Percentiles rank a stretch among this genome's conserved stretches.
phyloP scores from a whole-genome alignment of 2,329 filamentous ascomycete species.

The Clathrospora elynae region DNA sequence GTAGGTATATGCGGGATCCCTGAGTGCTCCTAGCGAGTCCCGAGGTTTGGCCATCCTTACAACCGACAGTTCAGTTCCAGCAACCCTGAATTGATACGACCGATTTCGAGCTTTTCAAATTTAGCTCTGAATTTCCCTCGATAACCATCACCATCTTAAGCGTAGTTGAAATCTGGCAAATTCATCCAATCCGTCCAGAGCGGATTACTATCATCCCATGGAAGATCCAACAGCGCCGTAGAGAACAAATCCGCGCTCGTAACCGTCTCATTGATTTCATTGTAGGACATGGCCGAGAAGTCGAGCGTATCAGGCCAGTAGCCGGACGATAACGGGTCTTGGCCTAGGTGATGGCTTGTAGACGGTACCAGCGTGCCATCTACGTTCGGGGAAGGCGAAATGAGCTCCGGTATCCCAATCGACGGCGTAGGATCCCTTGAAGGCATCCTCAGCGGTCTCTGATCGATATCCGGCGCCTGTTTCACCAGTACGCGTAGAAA shows the following conservation, averaged over 20 bases:
- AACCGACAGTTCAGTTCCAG: too few species aligned
- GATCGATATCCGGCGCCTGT: constrained; percentile 34
- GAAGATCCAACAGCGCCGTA: constrained; percentile 60
- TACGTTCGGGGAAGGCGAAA: constrained; percentile 9
- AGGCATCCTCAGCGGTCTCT: background rate
- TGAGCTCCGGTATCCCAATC: constrained; percentile 16
- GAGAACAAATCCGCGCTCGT: constrained; percentile 67
- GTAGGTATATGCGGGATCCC: too few species aligned
- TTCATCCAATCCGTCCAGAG: constrained; percentile 46
- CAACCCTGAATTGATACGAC: too few species aligned
- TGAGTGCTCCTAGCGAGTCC: too few species aligned
- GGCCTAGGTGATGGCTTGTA: constrained; percentile 9
- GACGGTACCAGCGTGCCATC: constrained; percentile 12
- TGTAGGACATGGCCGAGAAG: constrained; percentile 72
- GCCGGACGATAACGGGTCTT: constrained; percentile 23
- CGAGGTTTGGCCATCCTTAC: too few species aligned
- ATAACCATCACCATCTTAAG: constrained; percentile 9
- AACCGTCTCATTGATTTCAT: constrained; percentile 69
- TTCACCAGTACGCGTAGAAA: constrained; percentile 56
- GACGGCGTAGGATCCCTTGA: constrained; percentile 11
- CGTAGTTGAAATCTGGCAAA: constrained; percentile 41
- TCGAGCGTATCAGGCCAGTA: constrained; percentile 52
- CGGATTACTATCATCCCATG: constrained; percentile 59
- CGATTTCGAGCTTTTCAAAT: too few species aligned
- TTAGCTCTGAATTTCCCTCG: too few species aligned